Base-by-base conservation (phyloP, 2,329 filamentous ascomycete species). In the Neofusicoccum cordaticola region DNA sequence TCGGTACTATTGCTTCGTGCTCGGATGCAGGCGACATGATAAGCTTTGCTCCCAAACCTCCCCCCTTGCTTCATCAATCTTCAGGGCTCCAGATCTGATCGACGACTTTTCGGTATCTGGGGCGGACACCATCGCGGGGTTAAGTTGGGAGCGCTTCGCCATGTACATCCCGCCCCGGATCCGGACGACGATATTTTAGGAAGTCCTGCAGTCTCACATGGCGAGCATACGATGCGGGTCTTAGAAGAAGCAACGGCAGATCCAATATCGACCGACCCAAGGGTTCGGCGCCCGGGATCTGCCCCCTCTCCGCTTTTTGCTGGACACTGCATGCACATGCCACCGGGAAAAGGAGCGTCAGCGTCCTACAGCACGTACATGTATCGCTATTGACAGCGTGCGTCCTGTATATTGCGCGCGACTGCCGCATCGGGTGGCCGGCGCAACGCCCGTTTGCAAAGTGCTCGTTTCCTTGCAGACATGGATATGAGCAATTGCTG, bases 351-450 rank as follows among this genome's bases (percentile, higher is more conserved):
- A 58, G 53, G 39, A 57, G 52, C 52, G 51, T 11, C 13, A 57
- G 52, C 52, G 51, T 11, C 13, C 51, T 53, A 53, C 37, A 12
- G 12, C 27, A 31, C 27, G 27, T 27, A 27, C 45, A n/a, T 34
- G 47, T 41, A 58, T 58, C 39, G 27, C 12, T 60, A 60, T 60
- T 60, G 56, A 42, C 42, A 47, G 37, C 42, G 31, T 47, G 56
- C 56, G 42, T 47, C 42, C 6, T 27, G 35, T 57, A 60, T 47
- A 60, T 60, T 60, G 56, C 22, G 17, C 56, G 47, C 56, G n/a
- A 39, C 56, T 60, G 47, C 41, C 39, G n/a, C 13, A 15, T 35
- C 27, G n/a, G 56, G 56, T 2, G 48, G 31, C 22, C 19, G 42
- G 42, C 56, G 27, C 56, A 58, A 47, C 27, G 56, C 27, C 27